Base-by-base conservation (phyloP, 2,329 filamentous ascomycete genomes). In the Arthroderma uncinatum region DNA sequence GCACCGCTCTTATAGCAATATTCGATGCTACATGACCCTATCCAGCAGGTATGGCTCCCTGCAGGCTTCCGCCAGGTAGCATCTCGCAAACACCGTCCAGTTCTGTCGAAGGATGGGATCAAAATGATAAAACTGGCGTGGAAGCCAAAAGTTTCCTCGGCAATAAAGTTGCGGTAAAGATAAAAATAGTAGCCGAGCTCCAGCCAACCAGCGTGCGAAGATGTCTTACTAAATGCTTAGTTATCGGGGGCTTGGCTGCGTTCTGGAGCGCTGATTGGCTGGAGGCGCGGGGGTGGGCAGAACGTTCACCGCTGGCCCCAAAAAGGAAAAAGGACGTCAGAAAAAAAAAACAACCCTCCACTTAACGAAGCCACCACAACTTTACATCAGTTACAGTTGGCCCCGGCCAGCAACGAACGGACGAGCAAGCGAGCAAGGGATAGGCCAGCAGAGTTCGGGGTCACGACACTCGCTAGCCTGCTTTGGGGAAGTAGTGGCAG, bases 101-200 rank as follows among this genome's bases (percentile, higher is more conserved):
- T 36, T 36, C 9, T 10, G 6, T 23, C 12, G 19, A 25, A n/a
- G 19, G 40, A 44, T 14, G 40, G 9, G 14, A 10, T 14, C 19
- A 36, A 36, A 10, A 36, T 9, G 3, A 14, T 14, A 36, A 36
- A 36, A 36, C 34, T 42, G 14, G 39, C 39, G 39, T 42, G 39
- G 39, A 42, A 42, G 39, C 39, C 39, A 50, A 30, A 50, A 50
- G 25, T 25, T 34, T 33, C 25, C 25, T 48, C 42, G 42, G 23
- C 44, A 50, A 33, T 50, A 50, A 37, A 53, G 50, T 37, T 53
- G 50, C 50, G 50, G 50, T 53, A 53, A 53, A 37, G 50, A 53
- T 53, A 53, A n/a, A 37, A 53, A 53, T 53, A 53, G 50, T 7
- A 36, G 9, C 7, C 9, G 9, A 10, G 2, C 16, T 2, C 33